Evolutionary conservation across 1,284 basidiomycete species (phyloP).

Genomic region (Pseudomicrostroma phylloplanum): DNA sequence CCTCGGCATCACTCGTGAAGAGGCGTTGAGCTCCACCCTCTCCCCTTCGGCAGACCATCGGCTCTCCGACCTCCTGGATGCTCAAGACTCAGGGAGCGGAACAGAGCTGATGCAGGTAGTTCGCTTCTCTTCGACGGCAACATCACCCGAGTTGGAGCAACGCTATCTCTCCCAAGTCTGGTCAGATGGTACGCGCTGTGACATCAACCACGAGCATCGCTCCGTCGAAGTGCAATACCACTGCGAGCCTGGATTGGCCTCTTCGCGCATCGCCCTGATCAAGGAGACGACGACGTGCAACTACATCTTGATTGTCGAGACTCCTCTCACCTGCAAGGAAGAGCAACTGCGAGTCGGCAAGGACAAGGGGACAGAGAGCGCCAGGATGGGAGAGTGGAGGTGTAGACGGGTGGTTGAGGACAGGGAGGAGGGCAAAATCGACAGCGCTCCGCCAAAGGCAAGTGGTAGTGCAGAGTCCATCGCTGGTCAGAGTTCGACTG

Average conservation of each 20-base stretch:
- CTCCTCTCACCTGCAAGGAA: slow-evolving; percentile 24
- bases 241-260: slow-evolving; percentile 29
- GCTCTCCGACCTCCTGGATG: background rate
- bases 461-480: too few relatives aligned
- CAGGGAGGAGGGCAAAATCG: background rate
- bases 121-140: slow-evolving; percentile 17
- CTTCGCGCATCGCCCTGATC: slow-evolving; percentile 35
- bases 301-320: slow-evolving; percentile 37
- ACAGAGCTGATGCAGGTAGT: slow-evolving; percentile 22
- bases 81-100: slow-evolving; percentile 14
- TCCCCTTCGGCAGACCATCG: slow-evolving; percentile 2
- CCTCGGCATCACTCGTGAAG: background rate
- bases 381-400: slow-evolving; percentile 1
- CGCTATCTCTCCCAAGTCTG: slow-evolving; percentile 38
- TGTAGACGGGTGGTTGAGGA: slow-evolving; percentile 3
- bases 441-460: background rate
- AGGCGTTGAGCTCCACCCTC: slow-evolving; percentile 4
- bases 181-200: slow-evolving; percentile 40
- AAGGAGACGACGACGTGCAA: slow-evolving; percentile 46
- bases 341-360: slow-evolving; percentile 25
- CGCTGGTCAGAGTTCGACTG: too few relatives aligned
- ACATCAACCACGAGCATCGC: slow-evolving; percentile 33
- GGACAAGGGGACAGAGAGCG: slow-evolving; percentile 15
- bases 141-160: slow-evolving; percentile 15
- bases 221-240: slow-evolving; percentile 32